Evolutionary conservation across 2,329 filamentous ascomycete genomes (phyloP).

Genomic region (Beauveria asiatica): DNA sequence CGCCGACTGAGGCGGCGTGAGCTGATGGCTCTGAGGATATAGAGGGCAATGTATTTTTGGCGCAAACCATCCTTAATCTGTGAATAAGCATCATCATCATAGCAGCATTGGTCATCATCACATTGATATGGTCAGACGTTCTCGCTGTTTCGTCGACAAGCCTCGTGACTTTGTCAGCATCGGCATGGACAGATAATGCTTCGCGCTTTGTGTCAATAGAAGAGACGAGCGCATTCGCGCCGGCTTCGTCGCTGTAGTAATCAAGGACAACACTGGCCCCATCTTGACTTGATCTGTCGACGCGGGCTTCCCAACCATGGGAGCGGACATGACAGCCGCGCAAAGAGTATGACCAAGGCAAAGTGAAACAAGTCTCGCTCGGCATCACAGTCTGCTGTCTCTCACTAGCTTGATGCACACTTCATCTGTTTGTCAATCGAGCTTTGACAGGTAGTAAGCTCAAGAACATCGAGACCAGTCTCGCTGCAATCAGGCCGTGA

Average conservation of each 20-base stretch:
- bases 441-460: not conserved
- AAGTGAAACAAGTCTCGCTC: not conserved
- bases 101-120: conserved; percentile 49
- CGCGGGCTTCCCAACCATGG: conserved; percentile 52
- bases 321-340: not conserved
- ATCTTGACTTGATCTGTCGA: conserved; percentile 45
- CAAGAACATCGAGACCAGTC: not conserved
- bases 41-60: not conserved
- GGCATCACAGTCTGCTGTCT: not conserved
- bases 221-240: conserved; percentile 38
- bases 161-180: conserved; percentile 38
- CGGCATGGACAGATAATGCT: conserved; percentile 46
- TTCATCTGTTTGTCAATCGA: not conserved
- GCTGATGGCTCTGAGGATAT: not conserved
- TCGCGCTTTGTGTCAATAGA: conserved; percentile 39
- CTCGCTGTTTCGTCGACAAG: conserved; percentile 41
- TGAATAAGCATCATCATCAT: conserved; percentile 33
- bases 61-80: not conserved
- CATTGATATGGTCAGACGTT: conserved; percentile 48
- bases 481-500: not conserved
- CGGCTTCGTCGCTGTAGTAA: conserved; percentile 37
- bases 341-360: not conserved
- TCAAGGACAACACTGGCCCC: conserved; percentile 52
- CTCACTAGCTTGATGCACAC: not conserved
- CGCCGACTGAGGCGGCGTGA: not conserved